These are phyloP conservation scores for Citrus sp. DNA, from an alignment of 345 rosid genomes.

Conservation along the genomic window DNA sequence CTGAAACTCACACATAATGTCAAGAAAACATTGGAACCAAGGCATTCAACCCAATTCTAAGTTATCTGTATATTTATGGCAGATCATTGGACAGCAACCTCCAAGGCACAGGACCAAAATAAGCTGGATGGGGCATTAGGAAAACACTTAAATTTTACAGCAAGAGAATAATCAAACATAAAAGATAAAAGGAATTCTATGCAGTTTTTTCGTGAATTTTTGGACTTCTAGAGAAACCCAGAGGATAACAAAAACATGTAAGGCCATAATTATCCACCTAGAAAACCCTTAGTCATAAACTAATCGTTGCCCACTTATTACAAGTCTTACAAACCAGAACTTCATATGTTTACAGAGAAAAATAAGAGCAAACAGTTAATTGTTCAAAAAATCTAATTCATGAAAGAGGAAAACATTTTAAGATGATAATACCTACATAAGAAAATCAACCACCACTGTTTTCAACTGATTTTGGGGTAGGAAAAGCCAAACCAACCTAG, in stretches of 20 bases:
- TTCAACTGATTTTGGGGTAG: no score
- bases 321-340: neutral
- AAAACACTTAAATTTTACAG: neutral
- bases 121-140: neutral
- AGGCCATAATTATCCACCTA: neutral
- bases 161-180: neutral
- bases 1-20: neutral
- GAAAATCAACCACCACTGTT: neutral
- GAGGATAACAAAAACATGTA: neutral
- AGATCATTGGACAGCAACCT: neutral
- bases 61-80: neutral
- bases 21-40: neutral
- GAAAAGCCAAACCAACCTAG: no score
- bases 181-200: neutral
- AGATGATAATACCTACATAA: neutral
- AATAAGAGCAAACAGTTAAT: neutral
- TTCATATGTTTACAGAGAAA: neutral
- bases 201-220: neutral
- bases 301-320: neutral
- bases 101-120: neutral
- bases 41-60: neutral
- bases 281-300: neutral
- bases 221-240: neutral
- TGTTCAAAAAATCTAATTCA: neutral
- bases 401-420: neutral